Conservation (phyloP, 169 alveolate genomes). For the Plasmodium ovale region DNA sequence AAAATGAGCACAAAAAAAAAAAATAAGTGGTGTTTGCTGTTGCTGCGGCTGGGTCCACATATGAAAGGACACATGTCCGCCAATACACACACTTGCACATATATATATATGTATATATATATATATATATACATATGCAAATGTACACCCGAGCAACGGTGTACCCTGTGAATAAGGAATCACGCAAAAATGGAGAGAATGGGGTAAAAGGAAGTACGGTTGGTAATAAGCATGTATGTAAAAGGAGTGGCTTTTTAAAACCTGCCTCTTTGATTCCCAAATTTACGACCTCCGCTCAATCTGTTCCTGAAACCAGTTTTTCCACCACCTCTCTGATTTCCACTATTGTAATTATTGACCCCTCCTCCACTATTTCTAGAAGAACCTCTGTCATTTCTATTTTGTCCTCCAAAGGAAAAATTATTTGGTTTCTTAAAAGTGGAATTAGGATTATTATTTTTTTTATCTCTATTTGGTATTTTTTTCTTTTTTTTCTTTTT, state of each 20-base stretch:
- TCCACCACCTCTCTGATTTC: conserved; percentile 77
- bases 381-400: conserved; percentile 76
- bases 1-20: conserved; percentile 3
- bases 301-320: conserved; percentile 45
- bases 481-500: conserved; percentile 78
- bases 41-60: too few species aligned
- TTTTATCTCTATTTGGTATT: conserved; percentile 78
- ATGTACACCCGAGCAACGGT: neutral
- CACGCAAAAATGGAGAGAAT: neutral
- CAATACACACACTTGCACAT: conserved; percentile 3
- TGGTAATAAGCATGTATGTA: neutral
- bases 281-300: conserved; percentile 43
- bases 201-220: neutral
- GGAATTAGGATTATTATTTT: conserved; percentile 42
- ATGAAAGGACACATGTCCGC: neutral
- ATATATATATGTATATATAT: conserved; percentile 16
- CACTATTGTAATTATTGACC: conserved; percentile 80
- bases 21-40: conserved; percentile 11
- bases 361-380: conserved; percentile 70
- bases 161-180: neutral
- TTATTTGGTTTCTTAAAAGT: conserved; percentile 72
- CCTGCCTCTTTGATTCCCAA: conserved; percentile 57
- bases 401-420: conserved; percentile 74
- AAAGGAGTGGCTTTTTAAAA: conserved; percentile 6
- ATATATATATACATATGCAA: neutral